Conservation (phyloP, 768 basidiomycete genomes). For the Mycena metata region DNA sequence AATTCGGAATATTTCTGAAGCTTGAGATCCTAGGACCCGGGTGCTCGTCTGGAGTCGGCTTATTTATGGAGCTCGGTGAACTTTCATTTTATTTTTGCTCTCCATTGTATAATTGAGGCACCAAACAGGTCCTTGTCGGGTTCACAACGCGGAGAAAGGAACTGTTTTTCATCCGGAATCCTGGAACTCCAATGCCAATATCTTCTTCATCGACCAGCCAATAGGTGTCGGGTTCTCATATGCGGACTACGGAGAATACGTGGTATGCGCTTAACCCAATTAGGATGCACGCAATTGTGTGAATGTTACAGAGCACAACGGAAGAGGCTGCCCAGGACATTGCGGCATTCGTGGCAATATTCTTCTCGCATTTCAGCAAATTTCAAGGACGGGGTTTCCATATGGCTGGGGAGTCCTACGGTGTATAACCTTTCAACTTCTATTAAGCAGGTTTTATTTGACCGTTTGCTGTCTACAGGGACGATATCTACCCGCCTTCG, state of each 20-base stretch:
- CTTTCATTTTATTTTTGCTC: too few species aligned
- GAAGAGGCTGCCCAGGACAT: constrained; percentile 68
- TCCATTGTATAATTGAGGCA: too few species aligned
- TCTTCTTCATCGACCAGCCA: constrained; percentile 63
- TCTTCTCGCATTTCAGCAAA: constrained; percentile 66
- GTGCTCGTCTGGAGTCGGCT: constrained; percentile 14
- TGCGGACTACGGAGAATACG: constrained; percentile 50
- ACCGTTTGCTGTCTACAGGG: too few species aligned
- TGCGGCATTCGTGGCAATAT: constrained; percentile 66
- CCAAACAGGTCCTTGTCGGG: constrained; percentile 65
- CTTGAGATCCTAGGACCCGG: constrained; percentile 3
- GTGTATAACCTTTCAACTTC: constrained; percentile 46
- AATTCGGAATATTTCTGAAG: neutral
- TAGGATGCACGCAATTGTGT: neutral
- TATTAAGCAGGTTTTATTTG: too few species aligned
- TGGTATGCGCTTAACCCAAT: constrained; percentile 6
- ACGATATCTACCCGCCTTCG: constrained; percentile 65
- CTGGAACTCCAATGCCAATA: constrained; percentile 64
- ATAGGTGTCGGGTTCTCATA: constrained; percentile 63
- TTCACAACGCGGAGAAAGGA: constrained; percentile 53
- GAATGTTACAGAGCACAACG: constrained; percentile 56
- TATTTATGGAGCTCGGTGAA: constrained; percentile 29
- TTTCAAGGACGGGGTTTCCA: constrained; percentile 65
- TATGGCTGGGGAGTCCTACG: constrained; percentile 66
- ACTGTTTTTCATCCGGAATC: constrained; percentile 58